phyloP scores from a whole-genome alignment of 2,329 filamentous ascomycete species.

The Thielaviopsis cerberus region DNA sequence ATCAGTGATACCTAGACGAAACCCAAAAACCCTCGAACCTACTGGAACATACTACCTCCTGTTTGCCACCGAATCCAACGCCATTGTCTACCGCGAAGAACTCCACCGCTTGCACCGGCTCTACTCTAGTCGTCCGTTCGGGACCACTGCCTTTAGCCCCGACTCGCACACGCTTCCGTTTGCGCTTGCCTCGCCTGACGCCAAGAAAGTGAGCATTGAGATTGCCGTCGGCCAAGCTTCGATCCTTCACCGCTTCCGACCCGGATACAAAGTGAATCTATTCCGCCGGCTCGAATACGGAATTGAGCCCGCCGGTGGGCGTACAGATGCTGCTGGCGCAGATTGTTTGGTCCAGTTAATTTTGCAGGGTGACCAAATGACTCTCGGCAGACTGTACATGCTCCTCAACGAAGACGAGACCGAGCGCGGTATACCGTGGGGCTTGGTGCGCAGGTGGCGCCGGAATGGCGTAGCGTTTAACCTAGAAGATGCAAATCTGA shows the following conservation, averaged over 20 bases:
- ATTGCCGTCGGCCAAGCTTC: constrained; percentile 7
- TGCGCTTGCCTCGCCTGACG: constrained; percentile 11
- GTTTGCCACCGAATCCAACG: constrained; percentile 42
- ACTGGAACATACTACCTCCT: constrained; percentile 49
- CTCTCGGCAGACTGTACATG: constrained; percentile 17
- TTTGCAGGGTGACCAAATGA: constrained; percentile 19
- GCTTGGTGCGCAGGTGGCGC: constrained; percentile 12
- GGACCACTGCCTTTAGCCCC: constrained; percentile 8
- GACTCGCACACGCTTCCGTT: constrained; percentile 9
- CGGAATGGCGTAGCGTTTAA: constrained; percentile 9
- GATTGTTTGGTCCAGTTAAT: constrained; percentile 16
- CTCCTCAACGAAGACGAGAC: constrained; percentile 26
- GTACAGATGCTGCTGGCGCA: background rate
- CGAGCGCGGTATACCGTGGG: constrained; percentile 18
- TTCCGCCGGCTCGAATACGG: constrained; percentile 10
- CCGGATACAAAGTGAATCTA: constrained; percentile 10
- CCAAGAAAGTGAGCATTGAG: constrained; percentile 8
- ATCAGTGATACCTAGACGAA: constrained; percentile 43
- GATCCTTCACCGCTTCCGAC: constrained; percentile 10
- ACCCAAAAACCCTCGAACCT: constrained; percentile 43
- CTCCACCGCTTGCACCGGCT: constrained; percentile 20
- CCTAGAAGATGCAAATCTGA: constrained; percentile 9
- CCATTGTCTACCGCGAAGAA: constrained; percentile 36
- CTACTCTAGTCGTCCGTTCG: constrained; percentile 25
- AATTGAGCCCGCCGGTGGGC: constrained; percentile 1